Conservation (phyloP, 805 yeast genomes). For the Zygoascus flipseniorum region DNA sequence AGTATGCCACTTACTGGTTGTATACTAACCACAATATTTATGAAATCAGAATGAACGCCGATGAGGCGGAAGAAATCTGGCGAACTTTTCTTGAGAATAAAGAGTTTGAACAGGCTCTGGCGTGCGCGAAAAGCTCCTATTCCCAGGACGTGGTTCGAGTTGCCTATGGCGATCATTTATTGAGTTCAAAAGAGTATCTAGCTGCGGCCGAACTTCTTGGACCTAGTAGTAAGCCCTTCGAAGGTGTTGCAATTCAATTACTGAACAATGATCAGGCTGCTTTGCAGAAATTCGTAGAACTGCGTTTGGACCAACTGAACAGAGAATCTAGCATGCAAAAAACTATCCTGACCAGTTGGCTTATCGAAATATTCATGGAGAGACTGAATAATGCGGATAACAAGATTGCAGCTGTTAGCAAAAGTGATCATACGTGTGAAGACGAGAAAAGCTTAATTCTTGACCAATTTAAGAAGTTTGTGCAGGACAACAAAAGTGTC, state of each 20-base stretch:
- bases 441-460: not conserved
- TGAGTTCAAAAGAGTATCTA: constrained; percentile 25
- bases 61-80: constrained; percentile 76
- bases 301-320: constrained; percentile 30
- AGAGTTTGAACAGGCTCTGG: constrained; percentile 59
- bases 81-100: constrained; percentile 42
- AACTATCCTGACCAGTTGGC: constrained; percentile 54
- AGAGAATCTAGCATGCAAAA: constrained; percentile 35
- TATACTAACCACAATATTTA: constrained; percentile 51
- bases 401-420: constrained; percentile 18
- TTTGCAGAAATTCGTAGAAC: constrained; percentile 37
- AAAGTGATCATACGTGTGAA: not conserved
- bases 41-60: constrained; percentile 55
- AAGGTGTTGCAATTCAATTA: constrained; percentile 52
- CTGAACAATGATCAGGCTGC: constrained; percentile 38
- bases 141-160: constrained; percentile 40
- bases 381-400: constrained; percentile 37
- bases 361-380: constrained; percentile 49
- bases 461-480: constrained; percentile 39
- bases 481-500: constrained; percentile 37
- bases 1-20: constrained; percentile 64
- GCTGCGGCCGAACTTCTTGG: constrained; percentile 52
- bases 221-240: constrained; percentile 55
- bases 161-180: constrained; percentile 45
- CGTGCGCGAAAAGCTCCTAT: constrained; percentile 27